Base-by-base conservation (phyloP, 1,139 yeast species). In the Saccharomyces hybrid region DNA sequence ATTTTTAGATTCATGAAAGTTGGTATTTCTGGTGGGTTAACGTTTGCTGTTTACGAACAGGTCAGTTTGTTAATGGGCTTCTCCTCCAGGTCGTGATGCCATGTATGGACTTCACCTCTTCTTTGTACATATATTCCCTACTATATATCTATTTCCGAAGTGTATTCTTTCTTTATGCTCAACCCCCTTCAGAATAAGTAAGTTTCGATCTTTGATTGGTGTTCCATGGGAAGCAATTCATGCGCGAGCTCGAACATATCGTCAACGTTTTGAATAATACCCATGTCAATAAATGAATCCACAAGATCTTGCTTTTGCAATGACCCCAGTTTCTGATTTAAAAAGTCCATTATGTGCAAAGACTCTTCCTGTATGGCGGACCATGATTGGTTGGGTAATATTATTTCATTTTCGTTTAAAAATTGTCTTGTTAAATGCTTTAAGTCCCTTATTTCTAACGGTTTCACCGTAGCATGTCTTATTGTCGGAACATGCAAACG, bases 1-100 rank as follows among this genome's bases (percentile, higher is more conserved):
- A 65, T 86, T 5, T 97, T 97, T 8, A 74, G 98, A 61, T 79
- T 88, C 54, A 71, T 88, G 50, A 88, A 89, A 66, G 87, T 89
- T 2, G 81, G 89, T 57, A 78, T 87, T n/a, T 83, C 88, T 5
- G 95, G 97, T 21, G 88, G 91, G 4, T 78, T 89, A 24, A 83
- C 95, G 2, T 83, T 90, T 55, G 75, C 83, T 21, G 78, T 87
- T 27, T 89, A 88, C 67, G 82, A 79, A 55, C 75, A 78, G 12
- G 42, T 34, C 11, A 2, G 19, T 48, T 9, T 58, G 42, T 26
- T 50, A 14, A 3, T 34, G 3, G 42, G 42, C 42, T 34, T 34
- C 42, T 34, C 42, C 42, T 34, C 42, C 8, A 34, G 42, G 42
- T 14, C 42, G 6, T 34, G 19, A 34, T 14, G 5, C 42, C 21